Percentiles rank a stretch among this genome's conserved stretches.
These are phyloP conservation scores for Candida nanaspora DNA, from an alignment of 805 yeast species.

Conservation along the genomic window DNA sequence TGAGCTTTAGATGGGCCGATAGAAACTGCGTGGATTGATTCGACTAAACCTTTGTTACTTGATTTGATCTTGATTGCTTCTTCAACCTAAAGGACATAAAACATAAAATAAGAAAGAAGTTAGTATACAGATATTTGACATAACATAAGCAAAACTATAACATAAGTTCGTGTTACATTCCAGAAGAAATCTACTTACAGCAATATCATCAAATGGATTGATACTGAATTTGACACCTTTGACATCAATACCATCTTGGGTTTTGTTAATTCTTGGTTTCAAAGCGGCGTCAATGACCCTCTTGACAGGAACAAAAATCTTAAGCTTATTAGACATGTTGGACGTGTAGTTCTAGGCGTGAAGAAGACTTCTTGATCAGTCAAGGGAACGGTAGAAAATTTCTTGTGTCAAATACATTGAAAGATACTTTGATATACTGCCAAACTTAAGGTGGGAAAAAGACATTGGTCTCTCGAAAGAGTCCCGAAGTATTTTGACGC, in stretches of 20 bases:
- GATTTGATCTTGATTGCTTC: conserved; percentile 81
- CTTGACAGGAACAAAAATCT: conserved; percentile 88
- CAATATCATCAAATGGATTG: conserved; percentile 97
- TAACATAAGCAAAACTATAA: background rate
- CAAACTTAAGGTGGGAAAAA: no score
- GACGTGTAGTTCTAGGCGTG: background rate
- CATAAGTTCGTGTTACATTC: background rate
- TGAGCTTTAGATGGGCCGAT: conserved; percentile 84
- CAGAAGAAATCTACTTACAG: conserved; percentile 28
- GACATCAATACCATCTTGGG: conserved; percentile 78
- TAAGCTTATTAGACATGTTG: conserved; percentile 40
- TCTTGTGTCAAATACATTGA: no score
- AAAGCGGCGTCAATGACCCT: conserved; percentile 91
- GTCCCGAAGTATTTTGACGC: no score
- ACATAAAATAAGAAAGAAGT: background rate
- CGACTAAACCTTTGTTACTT: conserved; percentile 58
- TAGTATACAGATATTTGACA: background rate
- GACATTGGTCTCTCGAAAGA: no score
- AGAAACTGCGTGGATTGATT: conserved; percentile 81
- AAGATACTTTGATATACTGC: no score
- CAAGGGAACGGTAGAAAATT: no score
- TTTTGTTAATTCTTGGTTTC: conserved; percentile 84
- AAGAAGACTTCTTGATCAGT: no score
- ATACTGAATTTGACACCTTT: conserved; percentile 87
- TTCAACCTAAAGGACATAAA: conserved; percentile 40